A percentile compares a stretch with the other conserved stretches of the same genome.
These are phyloP conservation scores for Wallacemonas sp. DNA, from an alignment of 208 protist genomes.

Conservation along the genomic window DNA sequence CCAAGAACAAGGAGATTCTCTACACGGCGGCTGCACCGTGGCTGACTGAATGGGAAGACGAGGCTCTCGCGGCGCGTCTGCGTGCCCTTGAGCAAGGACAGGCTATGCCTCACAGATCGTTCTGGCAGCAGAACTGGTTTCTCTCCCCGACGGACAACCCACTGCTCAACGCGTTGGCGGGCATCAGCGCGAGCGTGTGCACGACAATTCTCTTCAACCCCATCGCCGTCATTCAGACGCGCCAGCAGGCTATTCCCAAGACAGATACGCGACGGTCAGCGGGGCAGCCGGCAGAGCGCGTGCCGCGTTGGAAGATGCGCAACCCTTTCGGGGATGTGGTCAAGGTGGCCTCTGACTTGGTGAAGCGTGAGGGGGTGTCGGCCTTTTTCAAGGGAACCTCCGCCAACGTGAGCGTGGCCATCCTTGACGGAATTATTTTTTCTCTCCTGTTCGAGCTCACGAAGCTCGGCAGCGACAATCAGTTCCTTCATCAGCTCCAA, in stretches of 20 bases:
- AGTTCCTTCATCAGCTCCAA: constrained; percentile 45
- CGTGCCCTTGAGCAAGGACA: neutral
- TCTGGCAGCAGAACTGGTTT: constrained; percentile 69
- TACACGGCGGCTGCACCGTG: constrained; percentile 60
- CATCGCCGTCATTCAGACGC: constrained; percentile 76
- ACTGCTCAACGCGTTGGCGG: constrained; percentile 65
- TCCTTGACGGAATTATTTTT: constrained; percentile 84
- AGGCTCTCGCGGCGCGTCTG: constrained; percentile 8
- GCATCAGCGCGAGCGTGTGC: constrained; percentile 56
- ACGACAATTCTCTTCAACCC: constrained; percentile 84
- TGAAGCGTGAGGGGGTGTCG: constrained; percentile 55
- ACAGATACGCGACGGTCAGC: too few relatives aligned
- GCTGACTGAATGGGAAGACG: constrained; percentile 50
- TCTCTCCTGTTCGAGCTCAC: constrained; percentile 83
- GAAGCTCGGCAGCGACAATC: constrained; percentile 80
- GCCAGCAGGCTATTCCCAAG: constrained; percentile 60
- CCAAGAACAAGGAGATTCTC: constrained; percentile 62
- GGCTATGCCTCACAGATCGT: constrained; percentile 1
- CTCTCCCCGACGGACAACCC: constrained; percentile 84
- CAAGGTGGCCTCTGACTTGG: constrained; percentile 46
- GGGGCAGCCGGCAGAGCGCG: too few relatives aligned
- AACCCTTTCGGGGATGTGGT: constrained; percentile 20
- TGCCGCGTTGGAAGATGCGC: too few relatives aligned
- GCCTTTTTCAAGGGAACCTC: constrained; percentile 81
- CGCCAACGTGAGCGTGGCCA: constrained; percentile 68